Conservation (phyloP, 495 filamentous ascomycete species). For the Arthonia radiata region DNA sequence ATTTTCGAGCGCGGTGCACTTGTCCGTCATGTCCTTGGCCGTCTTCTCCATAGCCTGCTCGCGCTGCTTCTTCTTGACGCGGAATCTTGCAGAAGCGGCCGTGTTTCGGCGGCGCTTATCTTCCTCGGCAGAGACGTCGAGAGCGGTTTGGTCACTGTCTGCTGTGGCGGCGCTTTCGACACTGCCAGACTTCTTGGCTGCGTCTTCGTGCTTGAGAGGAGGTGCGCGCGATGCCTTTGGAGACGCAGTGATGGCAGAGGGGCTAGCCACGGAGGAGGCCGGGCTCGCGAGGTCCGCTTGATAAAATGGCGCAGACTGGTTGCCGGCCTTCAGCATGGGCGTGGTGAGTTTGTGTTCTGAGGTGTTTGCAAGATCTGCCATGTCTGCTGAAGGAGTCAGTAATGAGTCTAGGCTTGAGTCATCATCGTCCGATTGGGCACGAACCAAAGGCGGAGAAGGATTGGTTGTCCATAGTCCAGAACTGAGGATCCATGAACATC, state of each 20-base stretch:
- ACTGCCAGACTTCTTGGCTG: not conserved
- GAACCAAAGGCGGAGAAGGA: conserved; percentile 10
- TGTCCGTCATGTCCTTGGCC: conserved; percentile 76
- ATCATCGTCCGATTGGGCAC: conserved; percentile 8
- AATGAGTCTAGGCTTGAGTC: too few relatives aligned
- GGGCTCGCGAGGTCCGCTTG: conserved; percentile 3
- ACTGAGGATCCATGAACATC: conserved; percentile 80
- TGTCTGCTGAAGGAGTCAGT: too few relatives aligned
- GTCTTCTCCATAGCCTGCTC: conserved; percentile 79
- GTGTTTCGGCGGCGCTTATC: conserved; percentile 95
- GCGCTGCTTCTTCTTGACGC: conserved; percentile 97
- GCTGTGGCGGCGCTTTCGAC: too few relatives aligned
- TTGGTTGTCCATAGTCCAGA: conserved; percentile 25
- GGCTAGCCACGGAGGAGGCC: conserved; percentile 10
- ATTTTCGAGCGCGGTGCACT: conserved; percentile 52
- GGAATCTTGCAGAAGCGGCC: conserved; percentile 80
- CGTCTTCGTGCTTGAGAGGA: conserved; percentile 31
- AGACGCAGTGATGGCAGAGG: conserved; percentile 14
- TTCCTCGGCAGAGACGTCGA: conserved; percentile 70
- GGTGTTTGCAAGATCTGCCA: too few relatives aligned
- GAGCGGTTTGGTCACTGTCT: too few relatives aligned
- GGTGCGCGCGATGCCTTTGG: conserved; percentile 8
- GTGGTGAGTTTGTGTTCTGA: not conserved
- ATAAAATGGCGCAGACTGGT: not conserved
- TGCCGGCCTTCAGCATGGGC: not conserved